Percentiles rank a stretch among this genome's conserved stretches.
These are phyloP conservation scores for Sugiyamaella boreocaroliniensis DNA, from an alignment of 805 yeast genomes.

Conservation along the genomic window DNA sequence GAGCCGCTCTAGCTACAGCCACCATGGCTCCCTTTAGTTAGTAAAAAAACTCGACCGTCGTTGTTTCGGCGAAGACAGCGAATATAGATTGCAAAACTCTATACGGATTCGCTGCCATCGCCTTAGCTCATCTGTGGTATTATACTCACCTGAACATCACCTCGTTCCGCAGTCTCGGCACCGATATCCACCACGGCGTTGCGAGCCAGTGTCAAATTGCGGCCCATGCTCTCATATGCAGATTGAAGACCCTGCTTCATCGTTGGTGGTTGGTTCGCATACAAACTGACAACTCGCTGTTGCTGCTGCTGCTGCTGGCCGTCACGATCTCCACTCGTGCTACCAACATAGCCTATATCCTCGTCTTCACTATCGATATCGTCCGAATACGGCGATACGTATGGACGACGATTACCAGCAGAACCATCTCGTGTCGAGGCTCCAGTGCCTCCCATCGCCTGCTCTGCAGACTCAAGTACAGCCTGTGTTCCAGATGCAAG, in stretches of 20 bases:
- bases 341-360: conserved; percentile 8
- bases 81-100: no score
- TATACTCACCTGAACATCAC: conserved; percentile 37
- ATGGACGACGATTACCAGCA: conserved; percentile 2
- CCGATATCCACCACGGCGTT: conserved; percentile 56
- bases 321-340: conserved; percentile 4
- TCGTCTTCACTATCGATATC: conserved; percentile 19
- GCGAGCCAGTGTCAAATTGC: conserved; percentile 59
- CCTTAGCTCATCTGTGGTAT: conserved; percentile 16
- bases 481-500: conserved; percentile 85
- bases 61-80: no score
- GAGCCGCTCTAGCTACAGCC: conserved; percentile 68
- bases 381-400: conserved; percentile 22
- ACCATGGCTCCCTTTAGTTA: conserved; percentile 44
- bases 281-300: conserved; percentile 50
- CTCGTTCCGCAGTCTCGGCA: conserved; percentile 55
- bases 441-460: conserved; percentile 69
- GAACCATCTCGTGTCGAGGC: conserved; percentile 33
- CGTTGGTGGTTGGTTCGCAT: conserved; percentile 76
- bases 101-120: no score
- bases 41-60: background rate
- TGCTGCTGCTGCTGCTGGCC: background rate
- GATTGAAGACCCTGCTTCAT: conserved; percentile 62
- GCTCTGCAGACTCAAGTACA: conserved; percentile 71
- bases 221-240: conserved; percentile 70